Base-by-base conservation (phyloP, 169 alveolate genomes). In the Eimeria praecox region DNA sequence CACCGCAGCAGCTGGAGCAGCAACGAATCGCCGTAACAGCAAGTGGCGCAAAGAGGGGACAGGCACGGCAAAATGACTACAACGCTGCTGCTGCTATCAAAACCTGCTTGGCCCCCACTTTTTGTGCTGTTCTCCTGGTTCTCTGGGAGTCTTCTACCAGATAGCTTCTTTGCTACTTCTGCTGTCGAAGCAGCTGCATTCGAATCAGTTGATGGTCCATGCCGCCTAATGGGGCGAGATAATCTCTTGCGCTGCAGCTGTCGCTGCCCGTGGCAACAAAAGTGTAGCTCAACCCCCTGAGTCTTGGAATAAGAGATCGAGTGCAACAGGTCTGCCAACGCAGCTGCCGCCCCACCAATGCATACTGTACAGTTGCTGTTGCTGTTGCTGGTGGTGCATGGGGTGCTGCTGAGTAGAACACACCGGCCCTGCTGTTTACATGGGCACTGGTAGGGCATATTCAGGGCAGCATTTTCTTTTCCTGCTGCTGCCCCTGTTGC, bases 171-270 rank as follows among this genome's bases (percentile, higher is more conserved):
- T 62, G 56, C 82, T 27, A 46, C 49, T 62, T 56, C 62, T 52
- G 64, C 22, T 66, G 86, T 69, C 86, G 83, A 12, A 30, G 54
- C 38, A 27, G 86, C 86, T 66, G 83, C 38, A 35, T 66, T 59
- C 27, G 83, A 18, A 64, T 12, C 94, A 42, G 94, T 30, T 62
- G 94, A 49, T 88, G 94, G 49, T 69, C 86, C 86, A 24, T 86
- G 86, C 71, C 86, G 94, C 86, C 86, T 40, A 14, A 66, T 66
- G 38, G 62, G 86, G 33, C 86, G 59, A 44, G 75, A 30, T 9
- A 33, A 27, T 27, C 86, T 69, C 85, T 88, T 88, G 33, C 94
- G 64, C 86, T 66, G 85, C 94, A 66, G 94, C 73, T 88, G 94
- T 30, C 66, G 83, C 71, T 88, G 86, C 86, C 66, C 83, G 22